Conservation (phyloP, 1,139 yeast genomes). For the Scheffersomyces stambukii region DNA sequence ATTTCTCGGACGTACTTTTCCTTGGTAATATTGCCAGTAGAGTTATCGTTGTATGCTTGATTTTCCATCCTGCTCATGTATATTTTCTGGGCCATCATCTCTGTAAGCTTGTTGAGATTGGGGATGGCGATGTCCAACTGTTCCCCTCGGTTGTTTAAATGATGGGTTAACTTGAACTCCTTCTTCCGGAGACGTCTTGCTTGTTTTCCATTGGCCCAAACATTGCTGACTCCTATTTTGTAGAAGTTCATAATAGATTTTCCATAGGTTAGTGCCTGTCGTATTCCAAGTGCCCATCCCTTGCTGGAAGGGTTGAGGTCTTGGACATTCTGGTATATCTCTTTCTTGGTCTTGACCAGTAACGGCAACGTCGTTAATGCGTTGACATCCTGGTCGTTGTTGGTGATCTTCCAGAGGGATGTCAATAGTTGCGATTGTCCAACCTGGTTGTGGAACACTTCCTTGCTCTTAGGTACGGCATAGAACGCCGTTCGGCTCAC, state of each 20-base stretch:
- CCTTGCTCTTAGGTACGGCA: conserved; percentile 16
- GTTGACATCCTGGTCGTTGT: conserved; percentile 19
- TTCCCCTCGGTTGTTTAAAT: conserved; percentile 24
- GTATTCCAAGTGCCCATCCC: conserved; percentile 21
- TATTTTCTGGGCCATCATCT: conserved; percentile 32
- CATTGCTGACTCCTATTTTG: conserved; percentile 47
- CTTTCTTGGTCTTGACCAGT: conserved; percentile 25
- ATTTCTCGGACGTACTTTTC: conserved; percentile 11
- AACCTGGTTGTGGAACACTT: conserved; percentile 11
- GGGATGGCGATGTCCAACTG: conserved; percentile 23
- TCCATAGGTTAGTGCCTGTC: conserved; percentile 36
- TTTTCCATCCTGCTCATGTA: conserved; percentile 30
- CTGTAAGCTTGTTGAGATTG: conserved; percentile 18
- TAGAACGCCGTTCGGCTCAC: too few species aligned
- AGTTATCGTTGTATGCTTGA: conserved; percentile 12
- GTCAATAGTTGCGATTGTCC: conserved; percentile 14
- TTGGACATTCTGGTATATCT: conserved; percentile 25
- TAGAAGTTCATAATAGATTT: conserved; percentile 44
- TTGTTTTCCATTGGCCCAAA: conserved; percentile 39
- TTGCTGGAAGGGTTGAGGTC: conserved; percentile 15
- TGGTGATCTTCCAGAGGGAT: conserved; percentile 12
- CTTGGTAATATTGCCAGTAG: conserved; percentile 18
- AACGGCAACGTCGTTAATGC: conserved; percentile 38
- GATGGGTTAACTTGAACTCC: conserved; percentile 16
- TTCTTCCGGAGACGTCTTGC: conserved; percentile 19